Conservation (phyloP, 352 stramenopile genomes). For the Pythium guiyangense region DNA sequence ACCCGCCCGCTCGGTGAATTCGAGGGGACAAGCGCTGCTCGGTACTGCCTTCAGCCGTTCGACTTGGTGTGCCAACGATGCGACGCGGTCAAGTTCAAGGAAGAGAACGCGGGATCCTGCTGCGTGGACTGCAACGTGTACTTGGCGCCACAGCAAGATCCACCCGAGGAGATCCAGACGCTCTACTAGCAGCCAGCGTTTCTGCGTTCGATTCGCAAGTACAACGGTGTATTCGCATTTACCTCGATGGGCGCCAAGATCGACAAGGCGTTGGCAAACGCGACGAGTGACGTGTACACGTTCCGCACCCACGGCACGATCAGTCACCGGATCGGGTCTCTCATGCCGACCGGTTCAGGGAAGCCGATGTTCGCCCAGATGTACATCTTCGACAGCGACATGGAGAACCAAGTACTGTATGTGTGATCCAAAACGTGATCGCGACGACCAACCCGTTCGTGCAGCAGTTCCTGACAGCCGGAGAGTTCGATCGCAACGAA, state of each 20-base stretch:
- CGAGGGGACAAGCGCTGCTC: too few species aligned
- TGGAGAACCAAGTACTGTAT: not conserved
- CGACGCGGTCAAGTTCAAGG: too few species aligned
- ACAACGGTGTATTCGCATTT: not conserved
- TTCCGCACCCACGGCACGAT: not conserved
- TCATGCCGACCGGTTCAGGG: accelerated
- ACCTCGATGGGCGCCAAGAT: not conserved
- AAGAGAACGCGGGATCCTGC: too few species aligned
- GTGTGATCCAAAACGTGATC: not conserved
- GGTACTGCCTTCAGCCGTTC: too few species aligned
- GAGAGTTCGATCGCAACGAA: not conserved
- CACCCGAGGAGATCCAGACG: not conserved
- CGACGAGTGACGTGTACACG: not conserved
- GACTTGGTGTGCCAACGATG: too few species aligned
- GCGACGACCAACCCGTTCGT: not conserved
- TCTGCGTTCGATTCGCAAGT: not conserved
- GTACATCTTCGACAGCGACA: not conserved
- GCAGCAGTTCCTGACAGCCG: not conserved
- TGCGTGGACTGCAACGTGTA: too few species aligned
- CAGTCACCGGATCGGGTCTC: not conserved
- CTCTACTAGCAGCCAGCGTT: not conserved
- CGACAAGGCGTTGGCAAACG: not conserved
- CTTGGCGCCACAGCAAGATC: not conserved
- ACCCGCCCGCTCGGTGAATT: too few species aligned
- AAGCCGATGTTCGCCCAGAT: not conserved